These are phyloP conservation scores for Microdochium nivale DNA, from an alignment of 2,329 filamentous ascomycete species.

Conservation along the genomic window DNA sequence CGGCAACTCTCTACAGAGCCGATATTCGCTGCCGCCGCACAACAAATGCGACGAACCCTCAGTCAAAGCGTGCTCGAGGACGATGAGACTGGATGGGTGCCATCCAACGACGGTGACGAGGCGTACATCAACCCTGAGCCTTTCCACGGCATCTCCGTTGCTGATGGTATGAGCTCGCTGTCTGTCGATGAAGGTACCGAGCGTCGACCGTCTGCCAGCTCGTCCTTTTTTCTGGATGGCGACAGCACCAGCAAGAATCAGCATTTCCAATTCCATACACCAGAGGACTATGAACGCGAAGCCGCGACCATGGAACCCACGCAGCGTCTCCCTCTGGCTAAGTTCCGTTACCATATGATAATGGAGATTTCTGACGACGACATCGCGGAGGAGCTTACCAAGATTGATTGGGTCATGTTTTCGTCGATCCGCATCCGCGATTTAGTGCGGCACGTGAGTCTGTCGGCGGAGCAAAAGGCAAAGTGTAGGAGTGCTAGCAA, in stretches of 20 bases:
- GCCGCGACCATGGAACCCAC: slow-evolving; percentile 64
- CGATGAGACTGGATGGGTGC: slow-evolving; percentile 76
- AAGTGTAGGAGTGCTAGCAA: slow-evolving; percentile 72
- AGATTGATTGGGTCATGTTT: slow-evolving; percentile 98
- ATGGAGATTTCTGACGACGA: slow-evolving; percentile 81
- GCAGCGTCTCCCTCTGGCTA: slow-evolving; percentile 63
- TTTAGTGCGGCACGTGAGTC: slow-evolving; percentile 81
- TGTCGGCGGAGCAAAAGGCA: slow-evolving; percentile 62
- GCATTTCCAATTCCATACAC: slow-evolving; percentile 51
- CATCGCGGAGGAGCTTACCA: slow-evolving; percentile 83
- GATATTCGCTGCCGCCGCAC: slow-evolving; percentile 75
- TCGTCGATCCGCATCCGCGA: slow-evolving; percentile 89
- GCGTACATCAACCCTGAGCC: slow-evolving; percentile 15
- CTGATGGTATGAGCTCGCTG: slow-evolving; percentile 37
- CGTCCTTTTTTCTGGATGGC: slow-evolving; percentile 30
- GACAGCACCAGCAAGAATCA: slow-evolving; percentile 24
- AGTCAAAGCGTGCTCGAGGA: slow-evolving; percentile 68
- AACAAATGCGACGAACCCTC: slow-evolving; percentile 75
- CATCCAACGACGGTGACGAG: slow-evolving; percentile 64
- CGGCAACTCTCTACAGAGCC: slow-evolving; percentile 64
- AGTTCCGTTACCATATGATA: slow-evolving; percentile 81
- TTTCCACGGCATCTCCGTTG: slow-evolving; percentile 21
- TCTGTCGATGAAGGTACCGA: slow-evolving; percentile 36
- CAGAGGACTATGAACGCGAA: slow-evolving; percentile 74
- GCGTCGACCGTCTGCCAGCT: slow-evolving; percentile 36